phyloP scores from a whole-genome alignment of 2,329 filamentous ascomycete species.

The Sphaerostilbella broomeana region DNA sequence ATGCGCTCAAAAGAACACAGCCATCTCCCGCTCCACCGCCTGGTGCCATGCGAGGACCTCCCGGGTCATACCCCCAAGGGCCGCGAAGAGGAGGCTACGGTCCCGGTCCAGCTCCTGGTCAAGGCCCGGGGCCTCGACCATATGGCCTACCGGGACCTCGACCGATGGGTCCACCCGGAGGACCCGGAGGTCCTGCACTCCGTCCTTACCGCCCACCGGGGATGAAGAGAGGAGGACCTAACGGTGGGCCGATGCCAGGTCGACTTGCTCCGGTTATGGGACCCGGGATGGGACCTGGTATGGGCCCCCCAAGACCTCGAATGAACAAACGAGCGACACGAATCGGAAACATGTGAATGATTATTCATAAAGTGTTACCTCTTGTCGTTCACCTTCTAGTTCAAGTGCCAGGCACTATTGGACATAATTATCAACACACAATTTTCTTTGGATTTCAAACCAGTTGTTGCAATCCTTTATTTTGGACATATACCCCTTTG shows the following conservation, averaged over 20 bases:
- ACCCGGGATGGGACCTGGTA: conserved; percentile 10
- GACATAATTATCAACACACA: too few relatives aligned
- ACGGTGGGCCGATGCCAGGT: conserved; percentile 13
- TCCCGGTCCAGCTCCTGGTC: conserved; percentile 7
- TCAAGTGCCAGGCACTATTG: too few relatives aligned
- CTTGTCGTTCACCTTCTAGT: too few relatives aligned
- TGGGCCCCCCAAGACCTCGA: conserved; percentile 27
- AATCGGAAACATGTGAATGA: conserved; percentile 51
- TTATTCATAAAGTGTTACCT: too few relatives aligned
- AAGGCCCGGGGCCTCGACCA: conserved; percentile 16
- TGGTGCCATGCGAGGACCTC: background rate
- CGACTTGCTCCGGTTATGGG: conserved; percentile 11
- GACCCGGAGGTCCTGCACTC: conserved; percentile 17
- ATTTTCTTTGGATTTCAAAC: too few relatives aligned
- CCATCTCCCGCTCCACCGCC: conserved; percentile 13
- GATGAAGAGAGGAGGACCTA: conserved; percentile 10
- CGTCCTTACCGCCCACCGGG: conserved; percentile 13
- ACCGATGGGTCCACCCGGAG: conserved; percentile 15
- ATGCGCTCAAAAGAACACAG: conserved; percentile 59
- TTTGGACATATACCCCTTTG: conserved; percentile 11
- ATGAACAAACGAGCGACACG: conserved; percentile 60
- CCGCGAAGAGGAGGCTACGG: conserved; percentile 8
- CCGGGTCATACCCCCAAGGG: too few relatives aligned
- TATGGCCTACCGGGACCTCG: conserved; percentile 3
- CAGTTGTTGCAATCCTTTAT: conserved; percentile 4